Conservation (phyloP, 352 stramenopile species). For the Globisporangium paroecandrum region DNA sequence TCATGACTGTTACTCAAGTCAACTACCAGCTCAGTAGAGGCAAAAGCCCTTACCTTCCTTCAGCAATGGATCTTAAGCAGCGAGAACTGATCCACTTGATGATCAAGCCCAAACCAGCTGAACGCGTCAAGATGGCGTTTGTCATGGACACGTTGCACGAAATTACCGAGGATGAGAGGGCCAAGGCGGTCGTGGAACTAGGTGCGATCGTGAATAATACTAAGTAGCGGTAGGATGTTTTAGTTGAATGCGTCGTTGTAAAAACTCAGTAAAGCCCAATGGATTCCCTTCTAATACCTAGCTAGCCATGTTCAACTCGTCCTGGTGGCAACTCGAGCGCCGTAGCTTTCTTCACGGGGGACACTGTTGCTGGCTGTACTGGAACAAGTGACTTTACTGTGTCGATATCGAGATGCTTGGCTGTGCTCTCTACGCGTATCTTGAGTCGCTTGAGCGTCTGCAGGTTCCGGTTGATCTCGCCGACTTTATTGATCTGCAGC, state of each 20-base stretch:
- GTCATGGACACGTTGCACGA: no score
- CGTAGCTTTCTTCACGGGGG: slow-evolving; percentile 3
- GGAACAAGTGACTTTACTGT: background rate
- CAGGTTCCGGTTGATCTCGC: slow-evolving; percentile 14
- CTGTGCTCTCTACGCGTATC: background rate
- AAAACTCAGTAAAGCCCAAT: background rate
- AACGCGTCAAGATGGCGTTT: no score
- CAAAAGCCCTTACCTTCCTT: no score
- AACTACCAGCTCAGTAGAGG: no score
- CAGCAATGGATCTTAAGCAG: no score
- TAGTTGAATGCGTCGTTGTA: background rate
- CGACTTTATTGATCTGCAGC: slow-evolving; percentile 19
- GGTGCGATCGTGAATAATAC: no score
- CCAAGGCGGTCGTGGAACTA: no score
- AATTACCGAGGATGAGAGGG: no score
- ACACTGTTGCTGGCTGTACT: background rate
- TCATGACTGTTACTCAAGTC: no score
- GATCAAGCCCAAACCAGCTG: no score
- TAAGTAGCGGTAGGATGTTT: background rate
- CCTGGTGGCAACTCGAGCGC: background rate
- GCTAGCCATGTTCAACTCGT: background rate
- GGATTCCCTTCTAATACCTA: background rate
- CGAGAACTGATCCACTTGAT: no score
- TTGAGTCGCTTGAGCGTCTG: slow-evolving; percentile 1
- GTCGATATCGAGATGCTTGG: background rate